phyloP scores from a whole-genome alignment of 2,329 filamentous ascomycete genomes.

The Alternaria angustiovoidea region DNA sequence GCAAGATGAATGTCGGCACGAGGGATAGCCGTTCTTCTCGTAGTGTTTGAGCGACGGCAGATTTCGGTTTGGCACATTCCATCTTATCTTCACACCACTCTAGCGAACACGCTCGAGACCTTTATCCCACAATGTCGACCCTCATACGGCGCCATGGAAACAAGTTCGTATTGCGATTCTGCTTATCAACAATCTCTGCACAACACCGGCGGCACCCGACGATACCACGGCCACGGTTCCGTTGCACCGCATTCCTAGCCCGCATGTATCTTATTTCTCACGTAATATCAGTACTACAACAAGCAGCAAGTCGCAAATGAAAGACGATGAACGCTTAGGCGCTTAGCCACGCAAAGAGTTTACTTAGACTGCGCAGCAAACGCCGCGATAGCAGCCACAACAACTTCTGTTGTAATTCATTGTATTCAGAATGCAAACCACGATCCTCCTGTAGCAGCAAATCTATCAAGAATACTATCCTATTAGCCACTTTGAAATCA shows the following conservation, averaged over 20 bases:
- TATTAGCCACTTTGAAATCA: background rate
- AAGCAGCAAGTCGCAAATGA: background rate
- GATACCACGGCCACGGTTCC: background rate
- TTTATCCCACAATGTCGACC: background rate
- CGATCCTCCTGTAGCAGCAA: background rate
- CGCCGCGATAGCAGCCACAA: background rate
- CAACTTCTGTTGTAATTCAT: background rate
- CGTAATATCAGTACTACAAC: background rate
- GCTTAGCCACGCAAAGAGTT: background rate
- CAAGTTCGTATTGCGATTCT: background rate
- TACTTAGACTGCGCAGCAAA: background rate
- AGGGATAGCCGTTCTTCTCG: background rate
- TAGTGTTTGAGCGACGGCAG: conserved; percentile 5
- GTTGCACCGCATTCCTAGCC: background rate
- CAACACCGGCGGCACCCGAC: background rate
- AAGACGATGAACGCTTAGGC: background rate
- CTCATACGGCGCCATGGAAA: background rate
- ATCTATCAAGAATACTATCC: background rate
- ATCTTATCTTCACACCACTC: background rate
- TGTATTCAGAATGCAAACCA: background rate
- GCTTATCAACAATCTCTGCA: background rate
- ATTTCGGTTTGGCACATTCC: background rate
- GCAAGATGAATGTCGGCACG: background rate
- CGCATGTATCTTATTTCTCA: background rate
- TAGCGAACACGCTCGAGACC: background rate